A percentile compares a stretch with the other conserved stretches of the same genome.
Evolutionary conservation across 331 rosid species (phyloP).

Genomic region (Malus hybrid): DNA sequence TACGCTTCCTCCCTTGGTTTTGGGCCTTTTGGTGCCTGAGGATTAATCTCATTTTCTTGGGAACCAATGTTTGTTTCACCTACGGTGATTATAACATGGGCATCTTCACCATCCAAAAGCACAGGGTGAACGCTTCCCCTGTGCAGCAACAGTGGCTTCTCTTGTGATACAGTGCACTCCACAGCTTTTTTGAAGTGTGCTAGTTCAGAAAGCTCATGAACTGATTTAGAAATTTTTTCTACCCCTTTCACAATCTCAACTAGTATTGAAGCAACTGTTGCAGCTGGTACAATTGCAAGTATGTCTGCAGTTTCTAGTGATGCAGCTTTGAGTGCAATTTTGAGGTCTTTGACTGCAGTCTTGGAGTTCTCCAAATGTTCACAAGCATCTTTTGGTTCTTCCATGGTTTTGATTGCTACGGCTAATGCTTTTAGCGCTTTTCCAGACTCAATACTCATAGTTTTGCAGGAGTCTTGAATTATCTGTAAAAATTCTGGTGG

Average conservation of each 20-base stretch:
- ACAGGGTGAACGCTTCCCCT: conserved; percentile 61
- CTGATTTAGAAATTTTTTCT: conserved; percentile 50
- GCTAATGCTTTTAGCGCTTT: conserved; percentile 54
- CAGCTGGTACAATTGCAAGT: conserved; percentile 45
- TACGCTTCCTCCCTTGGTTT: conserved; percentile 20
- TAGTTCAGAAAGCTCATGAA: conserved; percentile 54
- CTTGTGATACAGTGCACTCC: conserved; percentile 38
- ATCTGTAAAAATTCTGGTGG: conserved; percentile 36
- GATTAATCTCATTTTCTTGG: conserved; percentile 5
- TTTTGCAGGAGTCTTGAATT: conserved; percentile 49
- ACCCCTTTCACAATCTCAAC: conserved; percentile 56
- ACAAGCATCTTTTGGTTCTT: conserved; percentile 33
- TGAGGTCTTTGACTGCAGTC: conserved; percentile 44
- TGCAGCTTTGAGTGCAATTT: conserved; percentile 34
- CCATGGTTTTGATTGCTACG: conserved; percentile 52
- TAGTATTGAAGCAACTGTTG: conserved; percentile 56
- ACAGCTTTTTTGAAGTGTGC: conserved; percentile 45
- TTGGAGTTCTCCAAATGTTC: conserved; percentile 42
- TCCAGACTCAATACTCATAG: conserved; percentile 51
- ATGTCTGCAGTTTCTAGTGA: conserved; percentile 35
- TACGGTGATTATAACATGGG: conserved; percentile 40
- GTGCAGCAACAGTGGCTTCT: conserved; percentile 60
- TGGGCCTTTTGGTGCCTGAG: conserved; percentile 7
- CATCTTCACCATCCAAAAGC: conserved; percentile 13
- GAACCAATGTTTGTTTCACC: conserved; percentile 17